These are phyloP conservation scores for Bacidia rubella DNA, from an alignment of 495 filamentous ascomycete genomes.

Conservation along the genomic window DNA sequence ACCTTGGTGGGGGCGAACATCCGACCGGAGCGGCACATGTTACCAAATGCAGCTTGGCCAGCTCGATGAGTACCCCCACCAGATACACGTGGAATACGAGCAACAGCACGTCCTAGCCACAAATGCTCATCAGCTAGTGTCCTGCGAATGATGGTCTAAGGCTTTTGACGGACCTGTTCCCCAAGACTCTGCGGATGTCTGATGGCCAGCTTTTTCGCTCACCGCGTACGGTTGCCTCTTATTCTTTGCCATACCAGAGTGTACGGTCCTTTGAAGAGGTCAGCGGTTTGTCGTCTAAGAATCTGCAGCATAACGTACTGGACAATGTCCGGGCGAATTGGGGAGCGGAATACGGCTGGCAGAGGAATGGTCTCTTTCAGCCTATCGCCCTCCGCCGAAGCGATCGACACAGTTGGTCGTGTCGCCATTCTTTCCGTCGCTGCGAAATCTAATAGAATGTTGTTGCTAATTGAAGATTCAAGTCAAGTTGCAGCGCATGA, in stretches of 20 bases:
- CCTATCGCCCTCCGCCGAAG: constrained; percentile 81
- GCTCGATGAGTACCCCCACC: constrained; percentile 99
- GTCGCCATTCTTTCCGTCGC: constrained; percentile 60
- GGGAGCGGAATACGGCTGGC: constrained; percentile 84
- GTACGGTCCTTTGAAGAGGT: constrained; percentile 51
- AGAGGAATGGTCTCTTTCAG: constrained; percentile 77
- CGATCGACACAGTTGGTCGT: constrained; percentile 88
- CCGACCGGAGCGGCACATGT: constrained; percentile 98
- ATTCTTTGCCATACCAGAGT: constrained; percentile 99
- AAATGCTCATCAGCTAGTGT: constrained; percentile 18
- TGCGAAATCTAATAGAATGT: constrained; percentile 12
- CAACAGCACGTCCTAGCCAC: constrained; percentile 80
- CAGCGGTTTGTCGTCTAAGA: constrained; percentile 17
- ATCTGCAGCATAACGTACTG: constrained; percentile 59
- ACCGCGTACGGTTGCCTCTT: constrained; percentile 98
- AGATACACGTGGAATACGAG: constrained; percentile 99
- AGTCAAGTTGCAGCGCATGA: not conserved
- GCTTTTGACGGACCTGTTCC: constrained; percentile 74
- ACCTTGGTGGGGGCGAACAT: constrained; percentile 99
- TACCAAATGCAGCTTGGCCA: constrained; percentile 99
- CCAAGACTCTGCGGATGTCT: constrained; percentile 99
- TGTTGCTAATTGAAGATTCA: constrained; percentile 8
- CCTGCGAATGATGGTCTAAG: constrained; percentile 1
- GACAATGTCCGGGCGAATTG: constrained; percentile 97
- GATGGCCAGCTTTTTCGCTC: constrained; percentile 99